These are phyloP conservation scores for Kalaharituber pfeilii DNA, from an alignment of 2,329 filamentous ascomycete species.

Conservation along the genomic window DNA sequence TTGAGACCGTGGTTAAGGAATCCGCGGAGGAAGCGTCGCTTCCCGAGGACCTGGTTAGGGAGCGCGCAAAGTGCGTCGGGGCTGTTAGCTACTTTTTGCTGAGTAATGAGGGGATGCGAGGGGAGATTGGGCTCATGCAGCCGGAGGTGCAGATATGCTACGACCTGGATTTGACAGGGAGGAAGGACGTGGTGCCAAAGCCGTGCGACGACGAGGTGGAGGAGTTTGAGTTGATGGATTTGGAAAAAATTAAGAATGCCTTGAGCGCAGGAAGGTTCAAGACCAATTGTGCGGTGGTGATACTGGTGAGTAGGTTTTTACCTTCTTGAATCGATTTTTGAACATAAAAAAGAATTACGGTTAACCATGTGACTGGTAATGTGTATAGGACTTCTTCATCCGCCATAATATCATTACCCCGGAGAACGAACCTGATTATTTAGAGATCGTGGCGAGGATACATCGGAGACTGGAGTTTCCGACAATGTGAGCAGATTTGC, in stretches of 20 bases:
- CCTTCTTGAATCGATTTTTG: too few relatives aligned
- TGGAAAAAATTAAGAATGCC: conserved; percentile 38
- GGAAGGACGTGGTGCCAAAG: conserved; percentile 43
- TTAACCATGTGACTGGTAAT: too few relatives aligned
- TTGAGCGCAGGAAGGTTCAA: conserved; percentile 66
- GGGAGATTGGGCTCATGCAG: conserved; percentile 49
- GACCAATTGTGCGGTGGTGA: conserved; percentile 62
- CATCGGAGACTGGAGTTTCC: conserved; percentile 71
- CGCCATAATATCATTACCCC: conserved; percentile 62
- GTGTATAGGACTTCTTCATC: conserved; percentile 50
- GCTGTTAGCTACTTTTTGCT: conserved; percentile 74
- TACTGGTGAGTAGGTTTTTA: conserved; percentile 8
- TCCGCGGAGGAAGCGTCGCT: conserved; percentile 77
- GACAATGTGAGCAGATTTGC: too few relatives aligned
- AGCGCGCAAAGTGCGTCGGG: conserved; percentile 41
- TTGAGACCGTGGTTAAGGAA: conserved; percentile 71
- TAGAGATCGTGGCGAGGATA: conserved; percentile 45
- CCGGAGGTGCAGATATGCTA: conserved; percentile 87
- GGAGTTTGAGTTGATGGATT: conserved; percentile 57
- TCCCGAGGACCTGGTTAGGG: conserved; percentile 49
- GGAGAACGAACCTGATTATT: conserved; percentile 61
- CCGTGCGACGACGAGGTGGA: conserved; percentile 84
- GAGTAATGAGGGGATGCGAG: conserved; percentile 55
- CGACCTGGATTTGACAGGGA: conserved; percentile 50
- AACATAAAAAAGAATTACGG: too few relatives aligned